Percentiles rank a stretch among this genome's conserved stretches.
Conservation (phyloP, 805 yeast genomes). For the Diddensiella santjacobensis region DNA sequence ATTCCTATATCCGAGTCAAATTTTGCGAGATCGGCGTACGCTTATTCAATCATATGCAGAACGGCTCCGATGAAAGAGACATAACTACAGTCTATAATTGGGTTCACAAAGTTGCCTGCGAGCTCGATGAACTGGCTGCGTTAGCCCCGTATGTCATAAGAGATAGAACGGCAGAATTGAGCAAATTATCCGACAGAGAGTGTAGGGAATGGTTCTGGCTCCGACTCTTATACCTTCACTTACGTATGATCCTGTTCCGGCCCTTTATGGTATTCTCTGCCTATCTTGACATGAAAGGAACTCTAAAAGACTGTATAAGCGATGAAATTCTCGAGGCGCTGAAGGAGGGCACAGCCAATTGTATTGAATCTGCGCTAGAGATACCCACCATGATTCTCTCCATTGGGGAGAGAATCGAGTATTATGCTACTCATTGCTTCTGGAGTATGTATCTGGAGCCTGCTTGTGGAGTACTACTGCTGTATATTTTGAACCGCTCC, state of each 20-base stretch:
- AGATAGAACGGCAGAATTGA: conserved; percentile 8
- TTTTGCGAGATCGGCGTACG: conserved; percentile 8
- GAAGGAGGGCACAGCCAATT: conserved; percentile 1
- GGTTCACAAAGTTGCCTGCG: conserved; percentile 4
- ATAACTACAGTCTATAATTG: conserved; percentile 2
- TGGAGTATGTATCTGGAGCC: conserved; percentile 15
- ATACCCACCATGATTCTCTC: conserved; percentile 13
- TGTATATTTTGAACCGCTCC: conserved; percentile 9
- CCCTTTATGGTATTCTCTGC: conserved; percentile 13
- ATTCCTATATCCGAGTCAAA: conserved; percentile 3
- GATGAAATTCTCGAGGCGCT: conserved; percentile 2
- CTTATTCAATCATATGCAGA: conserved; percentile 2
- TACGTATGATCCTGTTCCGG: conserved; percentile 10
- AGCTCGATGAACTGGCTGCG: conserved; percentile 9
- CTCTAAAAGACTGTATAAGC: neutral
- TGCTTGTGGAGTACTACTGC: conserved; percentile 7
- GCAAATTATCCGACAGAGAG: conserved; percentile 10
- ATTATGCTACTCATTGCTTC: conserved; percentile 3
- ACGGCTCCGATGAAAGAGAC: conserved; percentile 4
- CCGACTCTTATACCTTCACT: conserved; percentile 9
- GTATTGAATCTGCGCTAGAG: conserved; percentile 11
- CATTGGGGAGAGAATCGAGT: conserved; percentile 9
- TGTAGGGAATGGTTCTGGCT: conserved; percentile 17
- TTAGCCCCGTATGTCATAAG: conserved; percentile 6
- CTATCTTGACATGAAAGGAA: conserved; percentile 6